These are phyloP conservation scores for Mallotus nudiflorus DNA, from an alignment of 345 rosid species.

Conservation along the genomic window DNA sequence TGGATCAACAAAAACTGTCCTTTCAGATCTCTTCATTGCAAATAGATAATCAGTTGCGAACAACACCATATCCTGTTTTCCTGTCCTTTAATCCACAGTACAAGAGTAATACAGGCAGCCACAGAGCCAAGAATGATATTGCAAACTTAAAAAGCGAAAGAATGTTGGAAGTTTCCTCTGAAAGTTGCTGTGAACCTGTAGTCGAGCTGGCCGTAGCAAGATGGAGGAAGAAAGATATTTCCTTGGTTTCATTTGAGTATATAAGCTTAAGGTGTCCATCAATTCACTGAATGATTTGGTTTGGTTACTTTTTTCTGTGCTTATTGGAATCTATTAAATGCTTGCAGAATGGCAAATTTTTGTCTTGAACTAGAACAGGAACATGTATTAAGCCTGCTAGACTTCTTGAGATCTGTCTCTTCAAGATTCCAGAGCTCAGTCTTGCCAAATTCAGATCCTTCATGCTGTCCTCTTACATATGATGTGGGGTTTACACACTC, in stretches of 20 bases:
- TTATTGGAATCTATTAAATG: conserved; percentile 24
- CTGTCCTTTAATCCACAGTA: conserved; percentile 66
- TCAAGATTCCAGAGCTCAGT: conserved; percentile 56
- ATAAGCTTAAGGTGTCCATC: conserved; percentile 64
- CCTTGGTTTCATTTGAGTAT: conserved; percentile 78
- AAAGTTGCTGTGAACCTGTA: conserved; percentile 50
- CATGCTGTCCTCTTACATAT: conserved; percentile 33
- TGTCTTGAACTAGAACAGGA: conserved; percentile 91
- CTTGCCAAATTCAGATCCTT: conserved; percentile 58
- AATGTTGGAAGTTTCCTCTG: conserved; percentile 38
- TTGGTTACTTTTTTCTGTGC: conserved; percentile 12
- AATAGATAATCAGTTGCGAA: conserved; percentile 78
- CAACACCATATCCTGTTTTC: conserved; percentile 76
- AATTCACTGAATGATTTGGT: conserved; percentile 9
- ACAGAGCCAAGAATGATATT: conserved; percentile 45
- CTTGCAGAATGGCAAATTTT: conserved; percentile 78
- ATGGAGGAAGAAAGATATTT: conserved; percentile 85
- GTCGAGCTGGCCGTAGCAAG: conserved; percentile 53
- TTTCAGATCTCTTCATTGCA: conserved; percentile 73
- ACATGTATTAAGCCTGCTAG: conserved; percentile 61
- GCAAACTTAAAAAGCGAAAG: conserved; percentile 34
- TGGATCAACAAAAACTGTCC: conserved; percentile 75
- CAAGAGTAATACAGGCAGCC: conserved; percentile 44
- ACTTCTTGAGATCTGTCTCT: conserved; percentile 61
- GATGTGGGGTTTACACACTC: conserved; percentile 37